A percentile compares a stretch with the other conserved stretches of the same genome.
These are phyloP conservation scores for Fusarium dimerum DNA, from an alignment of 2,329 filamentous ascomycete species.

Conservation along the genomic window DNA sequence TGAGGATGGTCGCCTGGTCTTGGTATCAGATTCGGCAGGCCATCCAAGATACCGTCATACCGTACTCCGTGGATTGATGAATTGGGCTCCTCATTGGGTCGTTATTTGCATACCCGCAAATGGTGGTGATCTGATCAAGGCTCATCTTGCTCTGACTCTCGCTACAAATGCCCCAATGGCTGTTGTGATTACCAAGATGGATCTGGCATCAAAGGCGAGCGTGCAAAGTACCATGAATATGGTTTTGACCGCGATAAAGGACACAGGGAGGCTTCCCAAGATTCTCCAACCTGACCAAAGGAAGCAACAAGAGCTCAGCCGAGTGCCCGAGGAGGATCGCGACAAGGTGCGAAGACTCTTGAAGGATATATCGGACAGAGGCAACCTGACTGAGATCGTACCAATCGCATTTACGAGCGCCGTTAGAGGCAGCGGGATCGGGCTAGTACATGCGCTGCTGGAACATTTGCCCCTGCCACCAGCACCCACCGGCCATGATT, in stretches of 20 bases:
- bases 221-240: constrained; percentile 71
- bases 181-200: constrained; percentile 87
- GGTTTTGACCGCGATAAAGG: constrained; percentile 76
- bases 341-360: constrained; percentile 59
- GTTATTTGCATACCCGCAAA: constrained; percentile 85
- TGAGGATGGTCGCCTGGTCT: constrained; percentile 73
- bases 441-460: constrained; percentile 78
- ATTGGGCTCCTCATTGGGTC: constrained; percentile 95
- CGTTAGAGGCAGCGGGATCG: constrained; percentile 80
- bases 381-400: constrained; percentile 55
- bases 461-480: constrained; percentile 71
- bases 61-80: constrained; percentile 84
- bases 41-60: constrained; percentile 88
- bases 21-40: constrained; percentile 89
- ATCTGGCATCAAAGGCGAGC: constrained; percentile 74
- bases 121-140: constrained; percentile 71
- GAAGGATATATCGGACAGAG: constrained; percentile 47
- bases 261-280: constrained; percentile 69
- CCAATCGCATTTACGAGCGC: constrained; percentile 89
- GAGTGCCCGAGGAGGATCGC: constrained; percentile 57
- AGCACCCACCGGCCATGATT: constrained; percentile 53
- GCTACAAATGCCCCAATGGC: constrained; percentile 76
- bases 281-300: constrained; percentile 64
- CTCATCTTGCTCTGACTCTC: constrained; percentile 83
- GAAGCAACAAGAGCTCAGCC: constrained; percentile 53